Conservation (phyloP, 371 early-diverging fungal genomes). For the Apophysomyces sp. region DNA sequence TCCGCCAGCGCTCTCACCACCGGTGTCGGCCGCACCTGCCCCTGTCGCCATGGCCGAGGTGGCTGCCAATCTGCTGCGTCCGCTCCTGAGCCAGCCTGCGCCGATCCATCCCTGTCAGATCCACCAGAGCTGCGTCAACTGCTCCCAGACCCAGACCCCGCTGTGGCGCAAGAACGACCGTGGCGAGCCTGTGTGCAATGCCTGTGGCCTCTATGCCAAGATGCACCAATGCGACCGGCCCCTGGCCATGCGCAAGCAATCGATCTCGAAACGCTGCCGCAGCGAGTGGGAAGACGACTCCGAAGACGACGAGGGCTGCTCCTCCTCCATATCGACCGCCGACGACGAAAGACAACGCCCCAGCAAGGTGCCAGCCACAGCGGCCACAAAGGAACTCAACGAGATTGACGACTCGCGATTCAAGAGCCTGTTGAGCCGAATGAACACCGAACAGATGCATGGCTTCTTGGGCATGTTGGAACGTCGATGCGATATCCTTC, state of each 20-base stretch:
- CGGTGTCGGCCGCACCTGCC: neutral
- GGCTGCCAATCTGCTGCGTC: conserved; percentile 2
- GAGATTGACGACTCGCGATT: conserved; percentile 27
- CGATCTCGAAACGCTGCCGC: conserved; percentile 9
- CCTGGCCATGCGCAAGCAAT: conserved; percentile 49
- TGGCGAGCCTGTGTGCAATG: conserved; percentile 83
- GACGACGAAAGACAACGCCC: neutral
- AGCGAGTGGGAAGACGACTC: neutral
- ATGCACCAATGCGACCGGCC: conserved; percentile 68
- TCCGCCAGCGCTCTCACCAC: conserved; percentile 13
- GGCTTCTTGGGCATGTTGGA: conserved; percentile 32
- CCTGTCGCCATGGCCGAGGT: conserved; percentile 1
- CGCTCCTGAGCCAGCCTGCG: conserved; percentile 4
- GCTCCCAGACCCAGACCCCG: conserved; percentile 80
- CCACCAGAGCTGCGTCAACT: conserved; percentile 65
- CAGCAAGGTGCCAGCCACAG: neutral
- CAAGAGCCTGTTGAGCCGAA: conserved; percentile 29
- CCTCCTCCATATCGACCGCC: no score
- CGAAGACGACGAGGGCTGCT: neutral
- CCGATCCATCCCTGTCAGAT: neutral
- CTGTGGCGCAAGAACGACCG: conserved; percentile 82
- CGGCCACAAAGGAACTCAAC: conserved; percentile 7
- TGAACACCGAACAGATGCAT: conserved; percentile 28
- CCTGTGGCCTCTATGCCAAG: conserved; percentile 81
- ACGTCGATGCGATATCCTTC: conserved; percentile 26